Evolutionary conservation across 2,329 filamentous ascomycete genomes (phyloP).

Genomic region (Arthrobotrys conoides): DNA sequence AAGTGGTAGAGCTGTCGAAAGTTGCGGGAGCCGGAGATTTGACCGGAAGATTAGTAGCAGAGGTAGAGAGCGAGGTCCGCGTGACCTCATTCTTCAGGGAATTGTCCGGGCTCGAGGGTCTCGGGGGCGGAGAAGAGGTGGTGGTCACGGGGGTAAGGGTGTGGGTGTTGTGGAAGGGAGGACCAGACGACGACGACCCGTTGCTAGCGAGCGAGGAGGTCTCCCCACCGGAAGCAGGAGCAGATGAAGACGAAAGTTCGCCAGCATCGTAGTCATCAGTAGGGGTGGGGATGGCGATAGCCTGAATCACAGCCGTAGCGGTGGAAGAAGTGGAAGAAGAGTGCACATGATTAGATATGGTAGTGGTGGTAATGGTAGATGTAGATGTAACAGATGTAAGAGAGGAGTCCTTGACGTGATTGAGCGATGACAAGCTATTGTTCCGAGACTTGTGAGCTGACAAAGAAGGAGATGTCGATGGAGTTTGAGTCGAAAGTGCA

Average conservation of each 20-base stretch:
- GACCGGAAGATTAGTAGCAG: slow-evolving; percentile 7
- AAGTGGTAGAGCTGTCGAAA: slow-evolving; percentile 34
- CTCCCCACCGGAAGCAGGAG: slow-evolving; percentile 49
- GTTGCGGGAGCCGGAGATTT: slow-evolving; percentile 19
- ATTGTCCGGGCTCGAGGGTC: slow-evolving; percentile 54
- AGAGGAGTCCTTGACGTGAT: slow-evolving; percentile 66
- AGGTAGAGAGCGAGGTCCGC: slow-evolving; percentile 1
- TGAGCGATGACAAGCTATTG: slow-evolving; percentile 74
- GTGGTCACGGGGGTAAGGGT: slow-evolving; percentile 60
- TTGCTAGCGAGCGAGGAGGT: slow-evolving; percentile 58
- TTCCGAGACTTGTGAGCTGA: slow-evolving; percentile 71
- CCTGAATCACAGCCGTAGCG: slow-evolving; percentile 49
- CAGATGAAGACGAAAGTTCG: slow-evolving; percentile 44
- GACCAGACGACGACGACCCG: slow-evolving; percentile 53
- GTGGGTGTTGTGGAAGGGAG: slow-evolving; percentile 52
- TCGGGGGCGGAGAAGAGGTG: slow-evolving; percentile 57
- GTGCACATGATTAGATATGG: slow-evolving; percentile 65
- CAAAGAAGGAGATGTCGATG: slow-evolving; percentile 65
- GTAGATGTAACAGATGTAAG: slow-evolving; percentile 64
- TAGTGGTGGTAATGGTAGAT: slow-evolving; percentile 64
- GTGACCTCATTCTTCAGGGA: slow-evolving; percentile 48
- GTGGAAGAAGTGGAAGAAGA: slow-evolving; percentile 21
- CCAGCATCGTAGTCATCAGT: slow-evolving; percentile 59
- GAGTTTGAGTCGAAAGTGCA: background rate
- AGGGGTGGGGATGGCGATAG: slow-evolving; percentile 58